Conservation (phyloP, 169 alveolate species). For the Blepharisma undulans region DNA sequence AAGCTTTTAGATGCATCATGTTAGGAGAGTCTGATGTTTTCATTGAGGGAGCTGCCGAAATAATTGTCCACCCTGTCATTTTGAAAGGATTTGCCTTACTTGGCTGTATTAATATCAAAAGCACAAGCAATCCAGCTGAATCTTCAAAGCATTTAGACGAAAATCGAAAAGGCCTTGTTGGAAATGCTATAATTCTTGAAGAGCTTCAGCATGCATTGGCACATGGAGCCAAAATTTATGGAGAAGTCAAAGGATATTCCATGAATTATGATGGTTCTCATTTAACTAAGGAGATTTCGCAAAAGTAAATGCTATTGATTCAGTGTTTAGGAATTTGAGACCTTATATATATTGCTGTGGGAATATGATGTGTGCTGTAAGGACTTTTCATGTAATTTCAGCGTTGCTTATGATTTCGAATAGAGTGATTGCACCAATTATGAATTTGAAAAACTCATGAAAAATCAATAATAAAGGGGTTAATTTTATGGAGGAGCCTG, state of each 20-base stretch:
- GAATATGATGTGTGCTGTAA: background rate
- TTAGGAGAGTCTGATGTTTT: slow-evolving; percentile 79
- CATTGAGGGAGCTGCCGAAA: slow-evolving; percentile 87
- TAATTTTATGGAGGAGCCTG: background rate
- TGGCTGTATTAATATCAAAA: slow-evolving; percentile 69
- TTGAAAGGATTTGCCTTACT: slow-evolving; percentile 80
- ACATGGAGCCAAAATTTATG: slow-evolving; percentile 79
- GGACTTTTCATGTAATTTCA: background rate
- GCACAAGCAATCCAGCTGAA: slow-evolving; percentile 78
- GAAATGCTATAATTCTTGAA: slow-evolving; percentile 84
- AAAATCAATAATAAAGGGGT: background rate
- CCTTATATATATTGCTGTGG: background rate
- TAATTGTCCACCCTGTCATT: slow-evolving; percentile 76
- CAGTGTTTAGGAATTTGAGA: background rate
- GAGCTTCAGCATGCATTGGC: slow-evolving; percentile 84
- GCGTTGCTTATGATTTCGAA: background rate
- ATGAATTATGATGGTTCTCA: background rate
- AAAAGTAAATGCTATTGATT: background rate
- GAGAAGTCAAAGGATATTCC: slow-evolving; percentile 77
- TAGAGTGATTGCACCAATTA: background rate
- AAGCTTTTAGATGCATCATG: slow-evolving; percentile 75
- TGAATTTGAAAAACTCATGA: background rate
- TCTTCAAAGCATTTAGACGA: slow-evolving; percentile 88
- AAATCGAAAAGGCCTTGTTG: slow-evolving; percentile 86
- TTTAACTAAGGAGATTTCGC: slow-evolving; percentile 13